phyloP scores from a whole-genome alignment of 2,329 filamentous ascomycete genomes.

The Colletotrichum shisoi region DNA sequence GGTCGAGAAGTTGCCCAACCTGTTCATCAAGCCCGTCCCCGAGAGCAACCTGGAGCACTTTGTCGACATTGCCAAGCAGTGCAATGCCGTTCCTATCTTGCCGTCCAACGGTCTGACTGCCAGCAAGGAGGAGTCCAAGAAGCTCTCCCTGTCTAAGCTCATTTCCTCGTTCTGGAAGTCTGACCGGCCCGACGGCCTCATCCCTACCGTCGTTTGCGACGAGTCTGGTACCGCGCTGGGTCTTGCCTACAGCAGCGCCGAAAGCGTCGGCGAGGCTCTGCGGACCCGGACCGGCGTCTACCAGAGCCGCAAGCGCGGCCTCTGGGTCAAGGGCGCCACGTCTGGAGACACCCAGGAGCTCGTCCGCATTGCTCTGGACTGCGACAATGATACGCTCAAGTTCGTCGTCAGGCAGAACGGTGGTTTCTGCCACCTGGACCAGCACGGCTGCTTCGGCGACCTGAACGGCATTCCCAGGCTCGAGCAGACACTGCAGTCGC shows the following conservation, averaged over 20 bases:
- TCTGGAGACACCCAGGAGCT: constrained; percentile 94
- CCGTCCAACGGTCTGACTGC: constrained; percentile 75
- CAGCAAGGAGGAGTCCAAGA: constrained; percentile 66
- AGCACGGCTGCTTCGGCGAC: constrained; percentile 89
- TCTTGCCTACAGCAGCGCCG: constrained; percentile 90
- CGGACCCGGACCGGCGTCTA: constrained; percentile 84
- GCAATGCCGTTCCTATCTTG: constrained; percentile 74
- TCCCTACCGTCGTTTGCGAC: constrained; percentile 90
- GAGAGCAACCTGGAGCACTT: constrained; percentile 57
- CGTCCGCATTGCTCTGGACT: constrained; percentile 84
- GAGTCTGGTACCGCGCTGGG: constrained; percentile 85
- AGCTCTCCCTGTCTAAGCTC: constrained; percentile 73
- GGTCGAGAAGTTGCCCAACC: constrained; percentile 55
- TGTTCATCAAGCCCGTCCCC: constrained; percentile 62
- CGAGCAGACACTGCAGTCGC: constrained; percentile 83
- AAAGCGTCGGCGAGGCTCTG: constrained; percentile 87
- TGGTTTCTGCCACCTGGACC: constrained; percentile 92
- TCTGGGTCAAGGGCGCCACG: constrained; percentile 96
- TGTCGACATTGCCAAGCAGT: constrained; percentile 58
- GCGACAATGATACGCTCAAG: constrained; percentile 89
- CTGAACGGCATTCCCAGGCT: constrained; percentile 82
- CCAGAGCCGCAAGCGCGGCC: constrained; percentile 90
- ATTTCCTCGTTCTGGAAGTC: constrained; percentile 79
- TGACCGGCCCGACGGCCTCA: constrained; percentile 82
- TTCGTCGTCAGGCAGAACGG: constrained; percentile 92